These are phyloP conservation scores for Nothomitra cinnamomea DNA, from an alignment of 2,329 filamentous ascomycete genomes.

Conservation along the genomic window DNA sequence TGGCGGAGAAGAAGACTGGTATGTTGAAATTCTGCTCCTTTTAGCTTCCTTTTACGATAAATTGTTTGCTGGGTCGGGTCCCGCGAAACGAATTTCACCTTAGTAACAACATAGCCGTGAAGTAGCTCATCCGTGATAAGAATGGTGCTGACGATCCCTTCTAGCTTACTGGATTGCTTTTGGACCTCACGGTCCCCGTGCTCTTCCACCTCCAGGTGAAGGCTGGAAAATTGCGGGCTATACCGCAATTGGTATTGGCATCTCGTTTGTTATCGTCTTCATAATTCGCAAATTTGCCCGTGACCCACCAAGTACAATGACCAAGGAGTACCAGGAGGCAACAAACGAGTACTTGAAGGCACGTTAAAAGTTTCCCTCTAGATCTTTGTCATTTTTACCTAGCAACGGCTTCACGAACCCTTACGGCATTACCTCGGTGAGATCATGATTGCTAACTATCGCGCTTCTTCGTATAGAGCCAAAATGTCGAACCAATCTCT, in stretches of 20 bases:
- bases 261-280: slow-evolving; percentile 55
- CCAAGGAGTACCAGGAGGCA: slow-evolving; percentile 90
- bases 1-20: slow-evolving; percentile 99
- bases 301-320: slow-evolving; percentile 71
- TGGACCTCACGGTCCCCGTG: slow-evolving; percentile 85
- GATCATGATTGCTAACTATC: background rate
- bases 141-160: slow-evolving; percentile 7
- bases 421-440: background rate
- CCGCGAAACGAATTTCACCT: background rate
- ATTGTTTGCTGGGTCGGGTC: background rate
- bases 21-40: slow-evolving; percentile 29
- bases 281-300: slow-evolving; percentile 54
- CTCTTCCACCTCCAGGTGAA: slow-evolving; percentile 69
- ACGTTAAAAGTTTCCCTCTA: slow-evolving; percentile 21
- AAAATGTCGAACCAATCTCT: slow-evolving; percentile 75
- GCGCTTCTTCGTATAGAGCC: slow-evolving; percentile 36
- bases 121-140: background rate
- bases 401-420: slow-evolving; percentile 5
- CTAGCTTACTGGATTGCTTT: slow-evolving; percentile 98
- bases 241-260: slow-evolving; percentile 48
- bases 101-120: background rate
- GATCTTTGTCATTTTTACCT: slow-evolving; percentile 8
- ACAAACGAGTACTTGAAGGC: slow-evolving; percentile 90
- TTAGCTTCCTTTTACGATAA: background rate
- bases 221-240: slow-evolving; percentile 61